Evolutionary conservation across 345 rosid genomes (phyloP).

Genomic region (Eucalyptus pauciflora): DNA sequence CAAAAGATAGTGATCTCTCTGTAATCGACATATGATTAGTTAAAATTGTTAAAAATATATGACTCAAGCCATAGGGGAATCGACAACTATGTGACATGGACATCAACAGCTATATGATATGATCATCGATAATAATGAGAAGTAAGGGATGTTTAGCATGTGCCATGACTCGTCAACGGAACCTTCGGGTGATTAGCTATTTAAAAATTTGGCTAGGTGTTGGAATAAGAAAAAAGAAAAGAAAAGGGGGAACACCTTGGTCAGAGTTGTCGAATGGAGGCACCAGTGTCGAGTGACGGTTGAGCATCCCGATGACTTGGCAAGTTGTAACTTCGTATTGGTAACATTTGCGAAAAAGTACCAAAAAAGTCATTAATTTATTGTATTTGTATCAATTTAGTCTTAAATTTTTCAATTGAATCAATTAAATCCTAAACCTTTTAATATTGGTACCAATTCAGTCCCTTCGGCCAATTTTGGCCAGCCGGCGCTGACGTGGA

Average conservation of each 20-base stretch:
- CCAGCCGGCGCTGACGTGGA: too few relatives aligned
- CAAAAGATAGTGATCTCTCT: background rate
- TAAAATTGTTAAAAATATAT: background rate
- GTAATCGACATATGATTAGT: background rate
- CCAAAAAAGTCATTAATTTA: too few relatives aligned
- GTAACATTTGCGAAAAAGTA: background rate
- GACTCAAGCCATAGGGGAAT: background rate
- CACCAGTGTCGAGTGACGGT: background rate
- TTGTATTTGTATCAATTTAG: too few relatives aligned
- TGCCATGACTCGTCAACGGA: background rate
- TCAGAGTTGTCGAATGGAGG: background rate
- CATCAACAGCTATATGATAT: background rate
- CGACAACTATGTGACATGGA: background rate
- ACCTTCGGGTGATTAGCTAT: background rate
- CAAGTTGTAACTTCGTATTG: background rate
- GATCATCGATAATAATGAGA: background rate
- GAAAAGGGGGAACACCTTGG: background rate
- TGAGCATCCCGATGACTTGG: background rate
- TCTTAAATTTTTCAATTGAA: too few relatives aligned
- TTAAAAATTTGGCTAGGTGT: background rate
- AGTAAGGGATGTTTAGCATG: background rate
- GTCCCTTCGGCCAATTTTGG: too few relatives aligned
- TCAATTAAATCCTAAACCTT: too few relatives aligned
- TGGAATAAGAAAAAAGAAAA: background rate
- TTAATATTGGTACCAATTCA: too few relatives aligned